These are phyloP conservation scores for Phaeosphaeria sp. DNA, from an alignment of 2,329 filamentous ascomycete species.

Conservation along the genomic window DNA sequence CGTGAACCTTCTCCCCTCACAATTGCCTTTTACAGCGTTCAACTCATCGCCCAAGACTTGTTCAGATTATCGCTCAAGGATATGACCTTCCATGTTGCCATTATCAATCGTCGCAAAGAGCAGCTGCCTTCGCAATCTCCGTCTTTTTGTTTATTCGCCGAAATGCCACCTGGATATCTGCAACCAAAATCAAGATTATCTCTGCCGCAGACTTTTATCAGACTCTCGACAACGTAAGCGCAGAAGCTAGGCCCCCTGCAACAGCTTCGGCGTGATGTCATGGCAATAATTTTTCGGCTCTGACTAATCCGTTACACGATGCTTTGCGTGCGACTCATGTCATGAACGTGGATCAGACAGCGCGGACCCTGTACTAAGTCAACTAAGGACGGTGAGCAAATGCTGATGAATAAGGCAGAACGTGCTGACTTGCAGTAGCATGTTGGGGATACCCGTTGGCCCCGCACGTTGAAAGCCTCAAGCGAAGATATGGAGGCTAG, in stretches of 20 bases:
- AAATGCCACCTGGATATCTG: neutral
- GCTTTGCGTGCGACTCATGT: no score
- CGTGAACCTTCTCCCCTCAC: neutral
- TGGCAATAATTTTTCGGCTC: neutral
- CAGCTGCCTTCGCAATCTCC: neutral
- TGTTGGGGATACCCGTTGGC: conserved; percentile 12
- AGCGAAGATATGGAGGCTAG: conserved; percentile 17
- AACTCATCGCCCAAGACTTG: neutral
- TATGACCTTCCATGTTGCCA: neutral
- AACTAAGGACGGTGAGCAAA: neutral
- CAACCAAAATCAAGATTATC: neutral
- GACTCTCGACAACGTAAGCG: conserved; percentile 13
- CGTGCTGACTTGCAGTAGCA: conserved; percentile 25
- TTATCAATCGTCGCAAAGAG: conserved; percentile 2
- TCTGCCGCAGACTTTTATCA: conserved; percentile 11
- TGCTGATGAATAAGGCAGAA: conserved; percentile 26
- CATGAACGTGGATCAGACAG: neutral
- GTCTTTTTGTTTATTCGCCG: conserved; percentile 1
- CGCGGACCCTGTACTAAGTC: neutral
- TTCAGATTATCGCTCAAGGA: neutral
- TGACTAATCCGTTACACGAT: neutral
- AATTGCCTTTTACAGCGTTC: neutral
- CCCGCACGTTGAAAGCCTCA: conserved; percentile 12
- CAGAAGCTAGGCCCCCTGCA: neutral
- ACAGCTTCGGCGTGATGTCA: neutral